Evolutionary conservation across 768 basidiomycete genomes (phyloP), one percentile per base, ranked within the genome.

Genomic region (Kwoniella mangroviensis): DNA sequence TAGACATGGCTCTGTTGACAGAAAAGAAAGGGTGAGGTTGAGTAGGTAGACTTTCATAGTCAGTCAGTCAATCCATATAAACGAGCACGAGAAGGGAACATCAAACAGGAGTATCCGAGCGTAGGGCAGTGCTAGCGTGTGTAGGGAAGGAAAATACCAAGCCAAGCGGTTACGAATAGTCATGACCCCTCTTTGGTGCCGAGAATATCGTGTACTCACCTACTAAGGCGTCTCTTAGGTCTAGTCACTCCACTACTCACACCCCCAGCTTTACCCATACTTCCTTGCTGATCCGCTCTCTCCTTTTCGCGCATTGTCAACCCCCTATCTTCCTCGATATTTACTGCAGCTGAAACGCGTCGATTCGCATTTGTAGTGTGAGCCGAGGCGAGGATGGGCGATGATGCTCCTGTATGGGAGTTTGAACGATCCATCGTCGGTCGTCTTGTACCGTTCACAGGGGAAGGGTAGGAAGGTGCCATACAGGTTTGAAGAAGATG

Each of bases 221-320:
- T 76, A 65, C 75, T 78, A 57, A 76, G 40, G 19, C 79, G 61
- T 55, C 74, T 60, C 55, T 78, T 80, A 1, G 78, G 78, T 55
- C 68, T 71, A 13, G 78, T 79, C 11, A 73, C 68, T 3, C 78
- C 78, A 12, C 69, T 71, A 17, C 72, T 73, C 9, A 79, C 75
- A 13, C 75, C 73, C 10, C 75, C 77, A 34, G 73, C 77, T 34
- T 72, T 71, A 6, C 77, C 77, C 42, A 73, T 59, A 64, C 76
- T 78, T 13, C 65, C 61, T 26, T 68, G 67, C 11, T 72, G 68
- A 12, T 69, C 68, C 21, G 45, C 49, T 49, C 61, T 63, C 40
- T 67, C 71, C 22, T 61, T 41, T 9, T 73, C 72, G 42, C 71
- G 49, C 68, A 70, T 70, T 24, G 60, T 59, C 63, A 70, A n/a